These are phyloP conservation scores for Dalbergia cultrata DNA, from an alignment of 306 rosid genomes.

Conservation along the genomic window DNA sequence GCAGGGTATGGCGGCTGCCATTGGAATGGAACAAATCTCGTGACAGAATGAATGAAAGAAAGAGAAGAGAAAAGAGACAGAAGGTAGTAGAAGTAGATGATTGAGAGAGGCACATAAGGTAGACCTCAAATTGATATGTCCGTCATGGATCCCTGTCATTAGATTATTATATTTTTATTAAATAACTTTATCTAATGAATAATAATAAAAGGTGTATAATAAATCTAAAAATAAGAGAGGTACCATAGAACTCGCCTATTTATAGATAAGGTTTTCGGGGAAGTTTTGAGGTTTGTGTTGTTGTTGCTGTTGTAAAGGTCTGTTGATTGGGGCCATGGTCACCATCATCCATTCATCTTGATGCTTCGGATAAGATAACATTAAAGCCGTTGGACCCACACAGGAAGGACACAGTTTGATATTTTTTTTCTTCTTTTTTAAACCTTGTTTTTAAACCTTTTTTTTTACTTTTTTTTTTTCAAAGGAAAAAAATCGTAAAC, in stretches of 20 bases:
- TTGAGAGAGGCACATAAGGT: no score
- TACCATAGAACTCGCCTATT: no score
- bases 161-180: no score
- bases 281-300: slow-evolving; percentile 39
- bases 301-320: neutral
- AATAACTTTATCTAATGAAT: no score
- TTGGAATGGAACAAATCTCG: slow-evolving; percentile 50
- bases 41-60: slow-evolving; percentile 5
- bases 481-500: no score
- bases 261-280: slow-evolving; percentile 45
- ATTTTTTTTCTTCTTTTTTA: no score
- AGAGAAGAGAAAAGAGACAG: slow-evolving; percentile 29
- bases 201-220: no score
- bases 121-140: no score
- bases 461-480: no score
- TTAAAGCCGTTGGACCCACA: neutral
- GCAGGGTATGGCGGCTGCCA: slow-evolving; percentile 77
- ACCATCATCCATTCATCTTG: slow-evolving; percentile 51
- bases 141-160: no score
- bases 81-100: neutral
- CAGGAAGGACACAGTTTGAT: neutral
- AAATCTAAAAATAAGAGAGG: no score
- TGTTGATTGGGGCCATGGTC: neutral
- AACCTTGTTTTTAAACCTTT: no score
- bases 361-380: slow-evolving; percentile 1